Evolutionary conservation across 192 early-diverging fungal genomes (phyloP).

Genomic region (Coemansia sp.): DNA sequence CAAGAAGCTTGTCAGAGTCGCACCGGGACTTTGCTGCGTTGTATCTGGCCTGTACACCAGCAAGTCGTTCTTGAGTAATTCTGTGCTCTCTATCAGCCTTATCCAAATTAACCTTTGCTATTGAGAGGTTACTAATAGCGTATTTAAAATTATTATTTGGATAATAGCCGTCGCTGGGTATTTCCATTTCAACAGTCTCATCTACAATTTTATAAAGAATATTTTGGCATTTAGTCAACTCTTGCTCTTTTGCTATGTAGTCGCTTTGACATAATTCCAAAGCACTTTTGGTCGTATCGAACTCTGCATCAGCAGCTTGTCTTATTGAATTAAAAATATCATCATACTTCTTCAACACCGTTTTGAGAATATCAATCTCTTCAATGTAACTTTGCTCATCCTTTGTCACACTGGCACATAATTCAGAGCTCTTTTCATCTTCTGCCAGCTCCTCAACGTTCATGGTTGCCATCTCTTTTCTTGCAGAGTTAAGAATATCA

Average conservation of each 20-base stretch:
- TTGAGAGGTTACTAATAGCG: not conserved
- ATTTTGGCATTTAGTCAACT: not conserved
- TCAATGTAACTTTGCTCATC: not conserved
- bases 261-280: not conserved
- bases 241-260: not conserved
- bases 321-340: not conserved
- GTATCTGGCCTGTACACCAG: not conserved
- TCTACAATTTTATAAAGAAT: not conserved
- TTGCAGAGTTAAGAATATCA: no score
- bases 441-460: no score
- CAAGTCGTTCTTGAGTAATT: not conserved
- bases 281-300: not conserved
- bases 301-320: not conserved
- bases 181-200: not conserved
- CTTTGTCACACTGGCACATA: no score
- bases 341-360: not conserved
- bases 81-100: not conserved
- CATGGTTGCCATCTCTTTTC: no score
- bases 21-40: not conserved
- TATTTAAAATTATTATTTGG: not conserved
- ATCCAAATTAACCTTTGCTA: not conserved
- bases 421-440: no score
- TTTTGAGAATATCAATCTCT: not conserved
- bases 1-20: not conserved
- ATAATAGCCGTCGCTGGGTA: not conserved